Base-by-base conservation (phyloP, 257 asterid species). In the Sherardia arvensis region DNA sequence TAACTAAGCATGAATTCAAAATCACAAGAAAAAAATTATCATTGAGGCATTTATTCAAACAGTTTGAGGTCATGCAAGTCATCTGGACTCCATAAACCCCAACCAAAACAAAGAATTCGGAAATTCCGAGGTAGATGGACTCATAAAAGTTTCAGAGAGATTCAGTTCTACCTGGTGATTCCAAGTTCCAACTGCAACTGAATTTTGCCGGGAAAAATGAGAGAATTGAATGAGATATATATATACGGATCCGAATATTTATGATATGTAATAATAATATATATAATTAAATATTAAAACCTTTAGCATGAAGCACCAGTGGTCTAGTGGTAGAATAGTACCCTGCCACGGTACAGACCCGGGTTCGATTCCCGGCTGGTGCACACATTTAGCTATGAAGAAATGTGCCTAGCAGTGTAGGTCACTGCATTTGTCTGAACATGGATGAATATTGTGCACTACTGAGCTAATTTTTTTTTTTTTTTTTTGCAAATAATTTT, bases 321-420 rank as follows among this genome's bases (percentile, higher is more conserved):
- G 75, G 75, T 65, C 70, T 71, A 71, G 75, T 65, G 75, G 75
- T 71, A 65, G 75, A 71, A 65, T 65, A 51, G 69, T 87, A 88
- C 90, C 87, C 98, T 88, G 94, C 95, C 94, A 91, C 92, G 90
- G 94, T 88, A 87, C 95, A 89, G 91, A 86, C 95, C 95, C 95
- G 87, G 95, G 93, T 89, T 92, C 91, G 89, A 85, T 85, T 86
- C 95, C 89, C 91, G 84, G 95, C 91, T 55, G 63, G 62, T 66
- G 70, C 70, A n/a, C n/a, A n/a, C n/a, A 66, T 4, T 43, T 22
- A 10, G 73, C 73, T 12, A 2, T 69, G 64, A 62, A 0, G 68
- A 69, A 2, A 21, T 0, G 28, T 28, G 64, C 68, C 29, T 3
- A 11, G 1, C 43, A 59, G 59, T 4, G 59, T 7, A 59, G 74